phyloP scores from a whole-genome alignment of 345 rosid species.

The Citrus glauca region DNA sequence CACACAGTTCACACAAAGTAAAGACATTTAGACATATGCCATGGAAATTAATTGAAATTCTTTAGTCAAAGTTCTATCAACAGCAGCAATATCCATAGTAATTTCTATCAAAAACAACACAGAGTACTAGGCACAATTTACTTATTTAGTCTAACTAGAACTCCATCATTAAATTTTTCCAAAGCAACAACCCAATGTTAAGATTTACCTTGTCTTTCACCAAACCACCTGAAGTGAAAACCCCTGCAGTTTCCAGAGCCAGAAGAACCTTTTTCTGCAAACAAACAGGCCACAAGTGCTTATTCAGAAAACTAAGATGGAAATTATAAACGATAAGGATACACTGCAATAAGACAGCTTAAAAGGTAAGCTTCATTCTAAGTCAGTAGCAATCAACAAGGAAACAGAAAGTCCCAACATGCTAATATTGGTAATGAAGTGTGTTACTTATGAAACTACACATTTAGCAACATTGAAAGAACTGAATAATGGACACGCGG shows the following conservation, averaged over 20 bases:
- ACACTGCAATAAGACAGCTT: not conserved
- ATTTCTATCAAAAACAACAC: not conserved
- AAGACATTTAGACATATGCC: not conserved
- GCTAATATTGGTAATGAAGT: not conserved
- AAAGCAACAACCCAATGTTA: not conserved
- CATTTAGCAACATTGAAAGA: slow-evolving; percentile 1
- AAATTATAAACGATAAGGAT: not conserved
- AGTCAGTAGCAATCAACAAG: not conserved
- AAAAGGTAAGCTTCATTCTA: not conserved
- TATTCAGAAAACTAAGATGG: not conserved
- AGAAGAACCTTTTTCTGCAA: slow-evolving; percentile 74
- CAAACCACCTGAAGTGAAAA: slow-evolving; percentile 91
- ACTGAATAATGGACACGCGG: slow-evolving; percentile 3
- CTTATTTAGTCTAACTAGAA: not conserved
- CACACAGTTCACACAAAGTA: slow-evolving; percentile 13
- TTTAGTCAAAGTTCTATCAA: not conserved
- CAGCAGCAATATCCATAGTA: not conserved
- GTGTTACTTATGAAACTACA: not conserved
- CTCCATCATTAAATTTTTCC: not conserved
- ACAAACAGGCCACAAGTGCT: slow-evolving; percentile 1
- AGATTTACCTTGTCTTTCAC: slow-evolving; percentile 80
- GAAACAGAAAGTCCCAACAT: not conserved
- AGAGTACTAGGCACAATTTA: not conserved
- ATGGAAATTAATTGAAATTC: not conserved
- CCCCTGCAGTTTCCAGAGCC: slow-evolving; percentile 89